Evolutionary conservation across 352 stramenopile genomes (phyloP), one percentile per base, ranked within the genome.

Genomic region (Globisporangium echinulatum): DNA sequence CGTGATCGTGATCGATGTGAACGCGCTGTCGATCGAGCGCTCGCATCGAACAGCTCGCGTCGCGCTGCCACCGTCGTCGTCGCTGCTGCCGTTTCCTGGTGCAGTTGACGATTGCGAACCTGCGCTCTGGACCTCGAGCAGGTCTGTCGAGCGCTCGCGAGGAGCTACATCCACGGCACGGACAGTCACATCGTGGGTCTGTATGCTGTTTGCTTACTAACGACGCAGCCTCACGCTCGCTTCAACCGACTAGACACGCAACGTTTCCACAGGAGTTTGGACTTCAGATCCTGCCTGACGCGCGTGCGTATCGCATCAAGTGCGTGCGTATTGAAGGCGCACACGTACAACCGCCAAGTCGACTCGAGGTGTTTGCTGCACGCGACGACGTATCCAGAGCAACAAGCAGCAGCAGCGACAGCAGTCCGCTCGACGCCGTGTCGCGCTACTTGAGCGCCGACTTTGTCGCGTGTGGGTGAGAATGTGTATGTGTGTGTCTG

Each of bases 391-490:
- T 33, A 33, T 33, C 25, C 2, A 33, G 25, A 33, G 25, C 25
- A 33, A 2, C 25, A 53, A 40, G 15, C 33, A 19, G 17, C 7
- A 39, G 15, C 6, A 36, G 37, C 13, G 36, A 17, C 17, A 43
- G 11, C 15, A 15, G 38, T 47, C 49, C 38, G 1, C 52, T 56
- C 33, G 71, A 79, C 11, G 15, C 52, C 11, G 54, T 77, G 9
- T 75, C 71, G 49, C 64, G 64, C 4, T 79, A 75, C 64, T 61
- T 77, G 19, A 70, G 63, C 49, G 59, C 54, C 10, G 49, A 61
- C 4, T 79, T 72, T 61, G 49, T 49, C 36, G 37, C 42, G 42
- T 74, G 66, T 37, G 55, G 71, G 68, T 79, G 56, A 36, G 46
- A 11, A n/a, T 4, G 7, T 25, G 46, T 15, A 14, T 49, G 11